Conservation (phyloP, 352 stramenopile species). For the Pythium dissimile region DNA sequence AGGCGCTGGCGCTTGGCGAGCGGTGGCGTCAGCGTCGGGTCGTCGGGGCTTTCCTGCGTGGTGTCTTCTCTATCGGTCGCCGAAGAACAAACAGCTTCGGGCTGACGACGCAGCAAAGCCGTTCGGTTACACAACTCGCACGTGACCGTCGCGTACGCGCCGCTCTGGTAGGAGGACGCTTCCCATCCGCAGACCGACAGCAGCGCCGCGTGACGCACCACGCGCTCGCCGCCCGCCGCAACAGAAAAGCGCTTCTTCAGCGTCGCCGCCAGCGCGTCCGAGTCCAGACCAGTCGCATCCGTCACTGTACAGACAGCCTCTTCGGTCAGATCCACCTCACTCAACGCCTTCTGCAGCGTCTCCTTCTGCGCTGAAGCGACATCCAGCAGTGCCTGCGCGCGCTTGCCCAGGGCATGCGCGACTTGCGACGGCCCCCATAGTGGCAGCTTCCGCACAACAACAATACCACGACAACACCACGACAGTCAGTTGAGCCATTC, state of each 20-base stretch:
- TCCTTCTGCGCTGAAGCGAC: constrained; percentile 8
- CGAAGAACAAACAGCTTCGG: neutral
- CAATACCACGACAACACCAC: neutral
- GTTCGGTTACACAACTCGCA: constrained; percentile 49
- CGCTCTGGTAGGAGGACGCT: no score
- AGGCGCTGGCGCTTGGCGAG: constrained; percentile 37
- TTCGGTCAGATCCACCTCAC: neutral
- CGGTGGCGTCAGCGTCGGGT: neutral
- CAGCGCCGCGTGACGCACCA: constrained; percentile 23
- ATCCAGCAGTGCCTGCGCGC: constrained; percentile 21
- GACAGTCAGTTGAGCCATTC: no score
- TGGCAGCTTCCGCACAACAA: constrained; percentile 28
- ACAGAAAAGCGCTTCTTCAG: neutral
- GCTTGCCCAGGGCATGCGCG: constrained; percentile 25
- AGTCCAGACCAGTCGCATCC: neutral
- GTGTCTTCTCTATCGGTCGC: constrained; percentile 5
- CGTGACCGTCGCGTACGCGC: constrained; percentile 10
- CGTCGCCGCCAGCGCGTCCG: neutral
- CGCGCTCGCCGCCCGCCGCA: neutral
- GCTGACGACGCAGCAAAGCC: neutral
- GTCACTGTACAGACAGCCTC: constrained; percentile 1
- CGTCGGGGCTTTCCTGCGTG: neutral
- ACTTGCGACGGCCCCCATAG: constrained; percentile 28
- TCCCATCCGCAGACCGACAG: constrained; percentile 44
- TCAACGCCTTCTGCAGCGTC: neutral